These are phyloP conservation scores for Boletus sensibilis DNA, from an alignment of 768 basidiomycete genomes.

Conservation along the genomic window DNA sequence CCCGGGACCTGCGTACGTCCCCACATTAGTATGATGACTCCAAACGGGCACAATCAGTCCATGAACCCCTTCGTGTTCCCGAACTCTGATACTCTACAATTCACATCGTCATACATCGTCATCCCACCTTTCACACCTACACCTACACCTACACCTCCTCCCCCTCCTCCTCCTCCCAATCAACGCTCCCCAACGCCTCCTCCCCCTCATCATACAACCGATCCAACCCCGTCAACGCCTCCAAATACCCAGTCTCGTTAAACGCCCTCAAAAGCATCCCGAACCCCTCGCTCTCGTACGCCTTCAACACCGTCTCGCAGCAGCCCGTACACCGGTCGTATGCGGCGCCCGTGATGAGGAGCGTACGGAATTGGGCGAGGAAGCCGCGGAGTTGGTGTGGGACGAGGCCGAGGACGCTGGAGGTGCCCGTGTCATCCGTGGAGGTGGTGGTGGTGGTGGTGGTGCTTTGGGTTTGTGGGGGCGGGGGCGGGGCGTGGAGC, in stretches of 20 bases:
- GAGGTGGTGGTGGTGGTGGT: conserved; percentile 16
- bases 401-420: conserved; percentile 77
- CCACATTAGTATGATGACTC: too few species aligned
- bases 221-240: conserved; percentile 75
- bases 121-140: too few species aligned
- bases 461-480: conserved; percentile 35
- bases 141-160: neutral
- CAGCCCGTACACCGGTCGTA: conserved; percentile 91
- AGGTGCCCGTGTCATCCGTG: too few species aligned
- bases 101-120: too few species aligned
- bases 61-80: too few species aligned
- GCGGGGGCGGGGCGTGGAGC: conserved; percentile 69
- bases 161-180: conserved; percentile 68
- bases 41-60: too few species aligned
- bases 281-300: conserved; percentile 81
- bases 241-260: conserved; percentile 76
- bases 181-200: conserved; percentile 63
- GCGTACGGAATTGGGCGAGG: conserved; percentile 80
- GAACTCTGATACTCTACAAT: too few species aligned
- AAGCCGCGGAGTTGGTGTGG: conserved; percentile 95
- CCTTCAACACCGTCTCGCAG: conserved; percentile 74
- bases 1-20: too few species aligned
- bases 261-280: conserved; percentile 77
- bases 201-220: conserved; percentile 75
- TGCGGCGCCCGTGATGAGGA: conserved; percentile 83